Evolutionary conservation across 331 rosid genomes (phyloP), one percentile per base, ranked within the genome.

Genomic region (Arachis monticola): DNA sequence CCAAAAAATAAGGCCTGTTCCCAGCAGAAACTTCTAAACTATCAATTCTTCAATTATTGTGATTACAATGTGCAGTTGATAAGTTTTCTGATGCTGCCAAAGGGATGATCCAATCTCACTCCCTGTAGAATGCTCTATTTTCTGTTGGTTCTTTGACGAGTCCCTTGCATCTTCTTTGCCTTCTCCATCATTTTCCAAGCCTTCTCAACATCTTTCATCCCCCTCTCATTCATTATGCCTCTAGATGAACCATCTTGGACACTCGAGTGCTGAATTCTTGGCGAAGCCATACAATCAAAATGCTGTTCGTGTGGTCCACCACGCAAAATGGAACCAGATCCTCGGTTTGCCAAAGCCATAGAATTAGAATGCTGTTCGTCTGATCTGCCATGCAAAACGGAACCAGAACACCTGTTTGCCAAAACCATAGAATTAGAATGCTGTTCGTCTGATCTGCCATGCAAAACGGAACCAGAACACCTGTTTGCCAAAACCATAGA

Each of bases 121-220:
- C 56, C 74, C 75, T 50, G 83, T 35, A 61, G 74, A 69, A 70
- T 58, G 41, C 62, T 41, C 62, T 53, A 53, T 27, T 53, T 5
- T 27, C 59, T 63, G 73, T 83, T 27, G n/a, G 74, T 61, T 72
- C 79, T 81, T 61, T 64, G 79, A 13, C 6, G 72, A 73, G 63
- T 31, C 40, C 4, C 51, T 60, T 50, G 77, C 67, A 52, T 69
- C 31, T 65, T 67, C 83, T 82, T 90, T 14, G 93, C 97, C 72
- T 64, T 82, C 14, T 83, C 82, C 88, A 91, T 57, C 97, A 87
- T 93, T 80, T 83, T 85, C 98, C 98, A 90, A 51, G 98, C 98
- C 85, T 79, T 87, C 47, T 83, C 77, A 22, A 79, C 74, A 82
- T 85, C 90, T 55, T 50, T 12, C n/a, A 61, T 66, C 73, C 58